These are phyloP conservation scores for Exophiala phaeomuriformis DNA, from an alignment of 2,329 filamentous ascomycete species.

Conservation along the genomic window DNA sequence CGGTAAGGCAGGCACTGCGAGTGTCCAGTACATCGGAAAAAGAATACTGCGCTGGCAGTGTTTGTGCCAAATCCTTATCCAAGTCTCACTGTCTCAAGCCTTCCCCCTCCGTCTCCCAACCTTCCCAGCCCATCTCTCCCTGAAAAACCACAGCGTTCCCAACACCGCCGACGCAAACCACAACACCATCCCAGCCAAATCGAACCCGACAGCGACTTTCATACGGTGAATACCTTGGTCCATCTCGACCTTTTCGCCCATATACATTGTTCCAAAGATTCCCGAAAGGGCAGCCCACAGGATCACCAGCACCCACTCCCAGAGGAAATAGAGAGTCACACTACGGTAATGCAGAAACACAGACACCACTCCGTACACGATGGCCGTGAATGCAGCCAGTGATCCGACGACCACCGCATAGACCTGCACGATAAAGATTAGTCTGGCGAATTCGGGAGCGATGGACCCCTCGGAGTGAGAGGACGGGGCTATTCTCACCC, in stretches of 20 bases:
- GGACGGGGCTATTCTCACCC: conserved; percentile 44
- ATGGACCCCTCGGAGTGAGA: conserved; percentile 23
- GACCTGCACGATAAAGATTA: conserved; percentile 38
- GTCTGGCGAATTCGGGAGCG: conserved; percentile 6
- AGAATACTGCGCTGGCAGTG: no score
- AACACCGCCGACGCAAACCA: conserved; percentile 60
- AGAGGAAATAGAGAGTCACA: conserved; percentile 47
- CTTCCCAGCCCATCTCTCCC: conserved; percentile 3
- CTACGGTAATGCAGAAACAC: conserved; percentile 36
- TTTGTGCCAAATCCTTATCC: no score
- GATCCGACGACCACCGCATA: conserved; percentile 66
- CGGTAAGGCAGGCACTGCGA: no score
- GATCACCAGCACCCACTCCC: conserved; percentile 66
- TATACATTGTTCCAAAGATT: conserved; percentile 74
- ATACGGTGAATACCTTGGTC: conserved; percentile 62
- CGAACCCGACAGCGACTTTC: conserved; percentile 82
- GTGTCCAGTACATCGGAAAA: no score
- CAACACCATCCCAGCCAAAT: conserved; percentile 64
- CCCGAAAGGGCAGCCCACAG: conserved; percentile 79
- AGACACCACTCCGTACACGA: conserved; percentile 60
- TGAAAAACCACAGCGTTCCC: conserved; percentile 10
- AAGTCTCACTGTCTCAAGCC: neutral
- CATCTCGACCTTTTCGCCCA: conserved; percentile 59
- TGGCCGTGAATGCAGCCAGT: conserved; percentile 56
- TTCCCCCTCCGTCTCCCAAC: neutral